Evolutionary conservation across 257 asterid species (phyloP).

Genomic region (Gardenia jasminoides): DNA sequence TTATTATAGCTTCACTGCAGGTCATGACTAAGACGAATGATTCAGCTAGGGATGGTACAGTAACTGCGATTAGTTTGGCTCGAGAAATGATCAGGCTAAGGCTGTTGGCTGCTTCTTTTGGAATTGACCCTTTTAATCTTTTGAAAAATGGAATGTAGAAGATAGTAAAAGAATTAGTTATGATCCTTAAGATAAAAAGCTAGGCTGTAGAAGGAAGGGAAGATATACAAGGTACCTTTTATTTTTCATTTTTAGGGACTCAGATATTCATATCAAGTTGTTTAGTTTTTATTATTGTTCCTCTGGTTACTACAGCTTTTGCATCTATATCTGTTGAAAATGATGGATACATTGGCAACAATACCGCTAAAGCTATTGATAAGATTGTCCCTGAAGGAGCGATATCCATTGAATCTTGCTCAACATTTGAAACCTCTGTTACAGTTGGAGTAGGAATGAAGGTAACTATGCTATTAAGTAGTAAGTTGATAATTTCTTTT

Average conservation of each 20-base stretch:
- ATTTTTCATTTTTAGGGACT: background rate
- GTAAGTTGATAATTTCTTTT: background rate
- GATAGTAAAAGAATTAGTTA: conserved; percentile 59
- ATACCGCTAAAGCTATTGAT: conserved; percentile 79
- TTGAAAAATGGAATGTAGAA: conserved; percentile 83
- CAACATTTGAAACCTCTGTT: conserved; percentile 74
- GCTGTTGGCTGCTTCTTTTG: conserved; percentile 71
- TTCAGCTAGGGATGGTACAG: conserved; percentile 90
- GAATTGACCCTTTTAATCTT: conserved; percentile 81
- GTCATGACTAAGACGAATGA: conserved; percentile 81
- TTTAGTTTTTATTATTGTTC: background rate
- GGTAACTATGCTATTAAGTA: conserved; percentile 39
- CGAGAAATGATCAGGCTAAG: conserved; percentile 86
- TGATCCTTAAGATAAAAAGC: conserved; percentile 55
- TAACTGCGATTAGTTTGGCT: conserved; percentile 89
- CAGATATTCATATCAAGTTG: background rate
- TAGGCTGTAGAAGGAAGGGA: conserved; percentile 58
- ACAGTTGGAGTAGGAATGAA: conserved; percentile 95
- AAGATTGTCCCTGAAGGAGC: conserved; percentile 94
- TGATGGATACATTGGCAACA: conserved; percentile 72
- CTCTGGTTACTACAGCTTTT: conserved; percentile 53
- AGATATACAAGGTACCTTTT: conserved; percentile 66
- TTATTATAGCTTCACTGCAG: conserved; percentile 30
- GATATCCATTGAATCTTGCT: conserved; percentile 70
- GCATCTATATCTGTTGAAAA: conserved; percentile 95